phyloP scores from a whole-genome alignment of 495 filamentous ascomycete genomes.

The Parathielavia hyrcaniae region DNA sequence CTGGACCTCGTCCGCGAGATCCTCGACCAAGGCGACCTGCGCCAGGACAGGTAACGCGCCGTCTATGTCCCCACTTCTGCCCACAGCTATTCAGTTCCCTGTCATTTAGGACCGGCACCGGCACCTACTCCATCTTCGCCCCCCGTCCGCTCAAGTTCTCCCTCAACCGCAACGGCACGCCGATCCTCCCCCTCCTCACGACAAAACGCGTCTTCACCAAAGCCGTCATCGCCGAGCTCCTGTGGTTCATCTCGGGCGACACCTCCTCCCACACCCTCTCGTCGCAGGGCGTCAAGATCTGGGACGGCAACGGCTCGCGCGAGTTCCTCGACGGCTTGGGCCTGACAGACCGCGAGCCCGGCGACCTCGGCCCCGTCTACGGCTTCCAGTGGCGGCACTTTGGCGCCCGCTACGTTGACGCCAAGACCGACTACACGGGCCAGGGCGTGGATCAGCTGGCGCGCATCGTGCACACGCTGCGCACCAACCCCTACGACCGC shows the following conservation, averaged over 20 bases:
- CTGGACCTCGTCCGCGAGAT: constrained; percentile 32
- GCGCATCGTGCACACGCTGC: constrained; percentile 75
- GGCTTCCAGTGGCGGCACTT: constrained; percentile 99
- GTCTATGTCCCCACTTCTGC: neutral
- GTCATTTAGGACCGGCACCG: constrained; percentile 71
- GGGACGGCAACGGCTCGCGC: constrained; percentile 94
- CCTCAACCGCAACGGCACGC: constrained; percentile 55
- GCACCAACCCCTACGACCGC: constrained; percentile 75
- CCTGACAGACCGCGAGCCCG: constrained; percentile 67
- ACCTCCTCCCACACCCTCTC: constrained; percentile 72
- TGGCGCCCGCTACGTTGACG: constrained; percentile 78
- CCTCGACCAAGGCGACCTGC: constrained; percentile 29
- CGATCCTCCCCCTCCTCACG: constrained; percentile 83
- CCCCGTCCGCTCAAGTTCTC: constrained; percentile 79
- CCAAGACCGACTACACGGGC: constrained; percentile 73
- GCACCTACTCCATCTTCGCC: constrained; percentile 82
- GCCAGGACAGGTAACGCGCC: constrained; percentile 25
- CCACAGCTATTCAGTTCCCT: neutral
- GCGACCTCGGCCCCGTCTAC: constrained; percentile 93
- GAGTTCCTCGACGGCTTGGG: constrained; percentile 80
- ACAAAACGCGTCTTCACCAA: constrained; percentile 94
- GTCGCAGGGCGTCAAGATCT: constrained; percentile 82
- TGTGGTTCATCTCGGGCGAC: constrained; percentile 87
- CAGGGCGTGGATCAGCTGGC: constrained; percentile 89
- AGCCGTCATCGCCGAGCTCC: constrained; percentile 85